These are phyloP conservation scores for Musa itinerans DNA, from an alignment of 176 grass and related monocot species.

Conservation along the genomic window DNA sequence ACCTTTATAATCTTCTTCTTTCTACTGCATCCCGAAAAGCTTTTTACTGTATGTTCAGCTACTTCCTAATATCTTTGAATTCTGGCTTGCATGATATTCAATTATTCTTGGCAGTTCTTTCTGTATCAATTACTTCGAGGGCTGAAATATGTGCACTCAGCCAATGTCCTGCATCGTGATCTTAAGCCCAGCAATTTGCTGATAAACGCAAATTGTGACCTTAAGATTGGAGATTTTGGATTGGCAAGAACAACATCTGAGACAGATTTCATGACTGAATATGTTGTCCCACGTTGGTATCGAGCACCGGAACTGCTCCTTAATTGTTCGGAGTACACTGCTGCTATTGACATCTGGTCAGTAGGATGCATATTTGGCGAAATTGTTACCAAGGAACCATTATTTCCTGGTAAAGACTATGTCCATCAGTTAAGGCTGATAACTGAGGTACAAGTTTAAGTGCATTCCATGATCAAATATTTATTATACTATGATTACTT, in stretches of 20 bases:
- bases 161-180: conserved; percentile 89
- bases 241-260: conserved; percentile 93
- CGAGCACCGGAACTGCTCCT: conserved; percentile 83
- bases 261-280: conserved; percentile 98
- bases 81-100: neutral
- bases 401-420: conserved; percentile 97
- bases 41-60: too few species aligned
- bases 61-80: neutral
- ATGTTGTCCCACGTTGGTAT: conserved; percentile 94
- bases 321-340: conserved; percentile 95
- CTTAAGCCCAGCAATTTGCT: conserved; percentile 92
- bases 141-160: conserved; percentile 91
- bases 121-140: conserved; percentile 93
- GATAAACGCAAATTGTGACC: conserved; percentile 81
- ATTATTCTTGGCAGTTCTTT: conserved; percentile 52
- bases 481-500: neutral
- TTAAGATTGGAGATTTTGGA: conserved; percentile 92
- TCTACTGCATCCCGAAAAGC: too few species aligned
- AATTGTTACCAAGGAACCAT: conserved; percentile 68
- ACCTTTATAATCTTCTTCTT: too few species aligned
- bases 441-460: conserved; percentile 53
- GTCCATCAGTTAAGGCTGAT: conserved; percentile 90
- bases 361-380: conserved; percentile 93
- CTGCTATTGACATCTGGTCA: conserved; percentile 94
- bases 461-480: neutral